Conservation (phyloP, 345 rosid genomes). For the Boechera divaricarpa region DNA sequence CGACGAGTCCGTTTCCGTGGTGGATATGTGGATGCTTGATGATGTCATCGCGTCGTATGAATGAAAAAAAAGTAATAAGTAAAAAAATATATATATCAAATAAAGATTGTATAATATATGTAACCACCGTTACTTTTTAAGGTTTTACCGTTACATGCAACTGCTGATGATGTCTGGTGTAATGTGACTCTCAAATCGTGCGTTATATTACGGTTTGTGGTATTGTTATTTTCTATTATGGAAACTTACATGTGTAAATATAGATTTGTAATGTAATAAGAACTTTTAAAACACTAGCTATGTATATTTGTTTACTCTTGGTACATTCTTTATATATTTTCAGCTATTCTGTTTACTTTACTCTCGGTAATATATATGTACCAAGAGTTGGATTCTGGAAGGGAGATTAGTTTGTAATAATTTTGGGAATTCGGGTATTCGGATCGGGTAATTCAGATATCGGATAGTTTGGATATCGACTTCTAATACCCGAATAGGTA, state of each 20-base stretch:
- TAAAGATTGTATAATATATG: slow-evolving; percentile 14
- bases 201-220: slow-evolving; percentile 21
- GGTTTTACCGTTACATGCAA: slow-evolving; percentile 1
- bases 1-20: slow-evolving; percentile 40
- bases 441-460: too few species aligned
- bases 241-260: neutral
- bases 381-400: too few species aligned
- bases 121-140: slow-evolving; percentile 13
- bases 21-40: slow-evolving; percentile 77
- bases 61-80: neutral
- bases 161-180: neutral
- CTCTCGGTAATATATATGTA: too few species aligned
- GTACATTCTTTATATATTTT: too few species aligned
- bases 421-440: too few species aligned
- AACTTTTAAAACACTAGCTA: too few species aligned
- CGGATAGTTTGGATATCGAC: too few species aligned
- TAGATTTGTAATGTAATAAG: neutral
- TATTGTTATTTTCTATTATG: neutral
- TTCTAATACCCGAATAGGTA: too few species aligned
- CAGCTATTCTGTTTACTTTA: too few species aligned
- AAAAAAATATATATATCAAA: neutral
- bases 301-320: too few species aligned
- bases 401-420: too few species aligned
- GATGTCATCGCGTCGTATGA: slow-evolving; percentile 51
- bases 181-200: slow-evolving; percentile 16